phyloP scores from a whole-genome alignment of 768 basidiomycete species.

The Psilocybe cyanescens region DNA sequence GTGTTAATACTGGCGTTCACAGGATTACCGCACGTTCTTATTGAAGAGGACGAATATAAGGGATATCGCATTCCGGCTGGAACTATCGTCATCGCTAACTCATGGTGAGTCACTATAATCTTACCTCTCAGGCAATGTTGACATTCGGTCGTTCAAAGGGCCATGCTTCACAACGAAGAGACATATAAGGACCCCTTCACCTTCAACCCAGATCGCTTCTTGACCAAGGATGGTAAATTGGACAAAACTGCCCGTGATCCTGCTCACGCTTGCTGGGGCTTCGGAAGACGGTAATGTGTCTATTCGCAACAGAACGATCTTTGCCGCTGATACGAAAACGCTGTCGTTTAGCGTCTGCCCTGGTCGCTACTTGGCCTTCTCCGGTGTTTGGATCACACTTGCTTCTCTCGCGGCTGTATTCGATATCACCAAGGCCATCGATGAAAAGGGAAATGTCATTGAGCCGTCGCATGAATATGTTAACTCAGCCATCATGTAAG shows the following conservation, averaged over 20 bases:
- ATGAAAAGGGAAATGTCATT: slow-evolving; percentile 11
- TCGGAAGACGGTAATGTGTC: slow-evolving; percentile 26
- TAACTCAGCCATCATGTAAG: background rate
- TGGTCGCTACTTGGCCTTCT: slow-evolving; percentile 22
- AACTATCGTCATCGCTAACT: slow-evolving; percentile 29
- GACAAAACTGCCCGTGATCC: slow-evolving; percentile 26
- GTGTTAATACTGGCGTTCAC: background rate
- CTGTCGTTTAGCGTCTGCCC: slow-evolving; percentile 15
- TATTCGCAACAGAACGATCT: background rate
- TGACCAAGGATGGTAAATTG: slow-evolving; percentile 21
- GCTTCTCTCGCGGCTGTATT: slow-evolving; percentile 17
- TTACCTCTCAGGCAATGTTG: background rate
- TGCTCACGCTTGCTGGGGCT: slow-evolving; percentile 31
- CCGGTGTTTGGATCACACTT: slow-evolving; percentile 20
- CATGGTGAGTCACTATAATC: slow-evolving; percentile 22
- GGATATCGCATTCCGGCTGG: slow-evolving; percentile 34
- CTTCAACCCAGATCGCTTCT: slow-evolving; percentile 25
- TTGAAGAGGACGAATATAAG: slow-evolving; percentile 30
- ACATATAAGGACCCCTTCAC: slow-evolving; percentile 21
- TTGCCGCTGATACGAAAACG: background rate
- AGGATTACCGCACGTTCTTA: slow-evolving; percentile 25
- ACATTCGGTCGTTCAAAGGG: slow-evolving; percentile 16
- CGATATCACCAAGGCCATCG: slow-evolving; percentile 18
- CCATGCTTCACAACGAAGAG: slow-evolving; percentile 28
- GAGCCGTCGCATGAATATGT: slow-evolving; percentile 5